Base-by-base conservation (phyloP, 768 basidiomycete species). In the Xerocomellus amylosporus region DNA sequence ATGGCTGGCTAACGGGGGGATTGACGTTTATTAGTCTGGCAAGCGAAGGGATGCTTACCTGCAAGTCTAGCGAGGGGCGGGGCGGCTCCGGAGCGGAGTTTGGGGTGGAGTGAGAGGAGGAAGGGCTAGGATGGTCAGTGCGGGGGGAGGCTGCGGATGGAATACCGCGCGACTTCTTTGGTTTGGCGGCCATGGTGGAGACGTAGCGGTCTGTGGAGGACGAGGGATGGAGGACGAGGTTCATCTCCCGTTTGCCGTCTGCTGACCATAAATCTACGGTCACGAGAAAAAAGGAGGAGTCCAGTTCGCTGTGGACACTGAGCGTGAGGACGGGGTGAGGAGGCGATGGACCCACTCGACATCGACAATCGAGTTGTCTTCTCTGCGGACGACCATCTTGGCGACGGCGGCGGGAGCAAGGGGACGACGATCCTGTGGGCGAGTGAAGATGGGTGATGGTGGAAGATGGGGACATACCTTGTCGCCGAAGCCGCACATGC, bases 401-500 rank as follows among this genome's bases (percentile, higher is more conserved):
- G 87, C 90, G 41, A 92, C 85, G 43, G 91, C 89, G 2, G 94
- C 94, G 49, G 94, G 95, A 0, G 93, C 93, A 50, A 97, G 77
- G 0, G 94, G 93, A 49, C 94, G 80, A 58, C 94, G 87, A 80
- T 98, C 94, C 90, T 95, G 24, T 1, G 45, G 34, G 58, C 20
- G 49, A 51, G 60, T 57, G 61, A 58, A 51, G 43, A 48, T 40
- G 44, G 46, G 46, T 33, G 51, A 33, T 28, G 34, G 58, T 17
- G 38, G 37, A 50, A 60, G 66, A 39, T 24, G 49, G 17, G 53
- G 43, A 65, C 78, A 55, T 61, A 93, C 93, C 79, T 95, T 96
- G 77, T 97, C 93, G 42, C 94, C 94, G 71, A 96, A 95, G 12
- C 95, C 95, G 69, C 94, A 96, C 87, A 95, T 95, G 59, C 94